Conservation (phyloP, 2,329 filamentous ascomycete species). For the Gnomoniopsis smithogilvyi region DNA sequence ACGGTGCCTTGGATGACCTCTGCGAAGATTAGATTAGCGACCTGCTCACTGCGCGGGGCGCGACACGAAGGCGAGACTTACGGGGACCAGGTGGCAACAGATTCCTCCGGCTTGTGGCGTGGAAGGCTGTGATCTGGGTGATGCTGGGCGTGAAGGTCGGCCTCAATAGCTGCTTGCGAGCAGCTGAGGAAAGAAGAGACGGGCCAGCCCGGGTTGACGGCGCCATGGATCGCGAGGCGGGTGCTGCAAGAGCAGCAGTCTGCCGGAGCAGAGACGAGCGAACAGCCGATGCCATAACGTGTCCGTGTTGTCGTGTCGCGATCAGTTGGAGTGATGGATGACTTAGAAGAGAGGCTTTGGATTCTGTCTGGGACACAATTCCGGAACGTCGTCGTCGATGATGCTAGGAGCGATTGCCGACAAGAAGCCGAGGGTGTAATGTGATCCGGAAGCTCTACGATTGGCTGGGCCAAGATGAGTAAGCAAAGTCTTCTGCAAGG, state of each 20-base stretch:
- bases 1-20: constrained; percentile 67
- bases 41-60: background rate
- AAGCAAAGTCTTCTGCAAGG: background rate
- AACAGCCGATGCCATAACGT: constrained; percentile 54
- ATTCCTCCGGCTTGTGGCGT: constrained; percentile 71
- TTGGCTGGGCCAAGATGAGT: background rate
- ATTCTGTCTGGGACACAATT: background rate
- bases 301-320: constrained; percentile 11
- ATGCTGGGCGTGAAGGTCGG: constrained; percentile 30
- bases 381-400: background rate
- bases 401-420: constrained; percentile 8
- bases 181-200: constrained; percentile 19
- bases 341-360: background rate
- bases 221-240: constrained; percentile 34
- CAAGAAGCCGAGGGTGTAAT: constrained; percentile 45
- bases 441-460: constrained; percentile 35
- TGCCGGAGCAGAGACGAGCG: constrained; percentile 55
- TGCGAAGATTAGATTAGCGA: constrained; percentile 47
- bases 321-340: constrained; percentile 20
- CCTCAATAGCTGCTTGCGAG: constrained; percentile 19
- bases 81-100: constrained; percentile 84
- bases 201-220: constrained; percentile 19
- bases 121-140: constrained; percentile 72
- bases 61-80: constrained; percentile 43
- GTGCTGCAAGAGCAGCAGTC: constrained; percentile 39